These are phyloP conservation scores for Oryza australiensis DNA, from an alignment of 176 grass and related monocot species.

Conservation along the genomic window DNA sequence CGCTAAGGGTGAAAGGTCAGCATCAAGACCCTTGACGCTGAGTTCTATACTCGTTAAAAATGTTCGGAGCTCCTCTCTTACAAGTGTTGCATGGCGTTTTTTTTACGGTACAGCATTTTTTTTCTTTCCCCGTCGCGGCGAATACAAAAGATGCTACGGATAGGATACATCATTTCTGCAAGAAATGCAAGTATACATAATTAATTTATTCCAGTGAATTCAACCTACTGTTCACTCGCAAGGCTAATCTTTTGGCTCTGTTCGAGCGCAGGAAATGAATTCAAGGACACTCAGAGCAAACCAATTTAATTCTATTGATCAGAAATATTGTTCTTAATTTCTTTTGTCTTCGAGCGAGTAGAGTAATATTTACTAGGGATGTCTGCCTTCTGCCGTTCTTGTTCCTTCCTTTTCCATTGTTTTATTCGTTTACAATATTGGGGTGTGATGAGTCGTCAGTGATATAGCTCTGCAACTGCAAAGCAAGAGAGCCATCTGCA, in stretches of 20 bases:
- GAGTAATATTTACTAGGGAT: not conserved
- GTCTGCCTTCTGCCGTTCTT: not conserved
- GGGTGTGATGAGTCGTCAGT: not conserved
- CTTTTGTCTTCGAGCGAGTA: not conserved
- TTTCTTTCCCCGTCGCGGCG: too few species aligned
- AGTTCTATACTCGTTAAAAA: too few species aligned
- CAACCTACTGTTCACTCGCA: not conserved
- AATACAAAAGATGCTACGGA: too few species aligned
- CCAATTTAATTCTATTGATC: not conserved
- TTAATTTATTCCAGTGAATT: not conserved
- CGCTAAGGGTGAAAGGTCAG: too few species aligned
- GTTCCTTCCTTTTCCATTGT: not conserved
- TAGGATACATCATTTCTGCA: too few species aligned
- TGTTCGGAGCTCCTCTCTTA: too few species aligned
- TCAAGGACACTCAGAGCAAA: not conserved
- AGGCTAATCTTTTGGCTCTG: not conserved
- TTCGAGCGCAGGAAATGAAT: not conserved
- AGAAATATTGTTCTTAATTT: not conserved
- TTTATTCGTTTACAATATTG: not conserved
- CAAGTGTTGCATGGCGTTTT: too few species aligned
- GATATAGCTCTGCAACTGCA: constrained; percentile 2
- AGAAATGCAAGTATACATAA: not conserved
- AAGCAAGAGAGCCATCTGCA: not conserved
- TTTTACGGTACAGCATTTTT: too few species aligned
- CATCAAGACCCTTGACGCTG: too few species aligned